Evolutionary conservation across 2,329 filamentous ascomycete species (phyloP), one percentile per base, ranked within the genome.

Genomic region (Ophiocordyceps unilateralis): DNA sequence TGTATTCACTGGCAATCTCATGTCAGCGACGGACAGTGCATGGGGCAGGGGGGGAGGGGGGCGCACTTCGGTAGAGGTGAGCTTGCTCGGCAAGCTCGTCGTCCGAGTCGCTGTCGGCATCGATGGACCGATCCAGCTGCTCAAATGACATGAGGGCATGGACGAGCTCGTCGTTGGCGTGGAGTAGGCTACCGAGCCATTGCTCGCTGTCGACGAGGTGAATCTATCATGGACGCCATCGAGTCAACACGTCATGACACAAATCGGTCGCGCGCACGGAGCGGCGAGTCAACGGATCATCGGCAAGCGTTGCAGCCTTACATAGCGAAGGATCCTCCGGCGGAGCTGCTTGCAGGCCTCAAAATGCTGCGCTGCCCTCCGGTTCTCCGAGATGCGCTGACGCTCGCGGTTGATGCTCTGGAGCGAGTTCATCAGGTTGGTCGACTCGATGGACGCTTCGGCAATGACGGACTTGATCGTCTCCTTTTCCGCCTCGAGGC

Each of bases 161-260:
- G 36, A 96, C 84, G n/a, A 98, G 78, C 60, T 93, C 84, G 53
- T 98, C 91, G 54, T 98, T 96, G 49, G 89, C 88, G 54, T 91
- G 85, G 17, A 98, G 78, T 5, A 98, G 70, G 47, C 85, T 81
- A 37, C 89, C 91, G 9, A 98, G 78, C 70, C 83, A 95, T 54
- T 96, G 80, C 55, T 96, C 89, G 9, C 78, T 81, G 57, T 94
- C 85, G 12, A 96, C 82, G 41, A 87, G 74, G 55, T 96, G 86
- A 48, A 96, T 94, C 76, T 80, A 44, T 2, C 1, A 14, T 28
- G 10, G 15, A 17, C 26, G 26, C 26, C 28, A 30, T 15, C 10
- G n/a, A 36, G 32, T 36, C 32, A 36, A 36, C 17, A 36, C n/a
- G 28, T 30, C n/a, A n/a, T n/a, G n/a, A n/a, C n/a, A n/a, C n/a